phyloP scores from a whole-genome alignment of 2,329 filamentous ascomycete species.

The Ramularia endophylla region DNA sequence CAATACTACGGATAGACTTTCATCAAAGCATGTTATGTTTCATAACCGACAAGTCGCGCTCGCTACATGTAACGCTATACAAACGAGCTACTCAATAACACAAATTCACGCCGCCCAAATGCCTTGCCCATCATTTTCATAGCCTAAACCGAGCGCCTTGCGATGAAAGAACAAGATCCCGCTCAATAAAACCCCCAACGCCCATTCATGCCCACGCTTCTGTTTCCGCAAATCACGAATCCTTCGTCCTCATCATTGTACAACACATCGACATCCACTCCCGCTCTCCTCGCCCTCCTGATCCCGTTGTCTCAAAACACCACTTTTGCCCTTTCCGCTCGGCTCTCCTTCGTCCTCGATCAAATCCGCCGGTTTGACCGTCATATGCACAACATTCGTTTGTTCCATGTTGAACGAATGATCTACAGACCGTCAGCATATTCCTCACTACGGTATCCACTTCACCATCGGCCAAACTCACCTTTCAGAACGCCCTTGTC shows the following conservation, averaged over 20 bases:
- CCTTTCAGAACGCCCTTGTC: slow-evolving; percentile 81
- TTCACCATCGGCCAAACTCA: slow-evolving; percentile 42
- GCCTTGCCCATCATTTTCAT: too few species aligned
- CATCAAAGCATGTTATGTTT: background rate
- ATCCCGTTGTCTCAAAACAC: slow-evolving; percentile 33
- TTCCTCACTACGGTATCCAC: background rate
- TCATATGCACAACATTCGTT: slow-evolving; percentile 92
- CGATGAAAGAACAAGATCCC: too few species aligned
- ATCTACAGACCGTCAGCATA: slow-evolving; percentile 45
- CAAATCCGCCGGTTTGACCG: slow-evolving; percentile 76
- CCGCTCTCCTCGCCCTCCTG: slow-evolving; percentile 46
- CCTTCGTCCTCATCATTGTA: too few species aligned
- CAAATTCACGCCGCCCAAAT: too few species aligned
- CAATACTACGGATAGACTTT: slow-evolving; percentile 10
- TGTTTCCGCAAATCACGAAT: too few species aligned
- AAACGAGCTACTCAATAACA: too few species aligned
- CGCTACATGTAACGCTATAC: background rate
- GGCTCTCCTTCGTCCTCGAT: slow-evolving; percentile 70
- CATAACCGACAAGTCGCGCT: too few species aligned
- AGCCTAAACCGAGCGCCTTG: background rate
- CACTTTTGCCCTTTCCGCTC: slow-evolving; percentile 58
- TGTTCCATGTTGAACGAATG: slow-evolving; percentile 69
- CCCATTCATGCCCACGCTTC: too few species aligned
- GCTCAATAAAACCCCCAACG: too few species aligned
- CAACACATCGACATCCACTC: slow-evolving; percentile 59